Base-by-base conservation (phyloP, 345 rosid species). In the Moricandia moricandioides region DNA sequence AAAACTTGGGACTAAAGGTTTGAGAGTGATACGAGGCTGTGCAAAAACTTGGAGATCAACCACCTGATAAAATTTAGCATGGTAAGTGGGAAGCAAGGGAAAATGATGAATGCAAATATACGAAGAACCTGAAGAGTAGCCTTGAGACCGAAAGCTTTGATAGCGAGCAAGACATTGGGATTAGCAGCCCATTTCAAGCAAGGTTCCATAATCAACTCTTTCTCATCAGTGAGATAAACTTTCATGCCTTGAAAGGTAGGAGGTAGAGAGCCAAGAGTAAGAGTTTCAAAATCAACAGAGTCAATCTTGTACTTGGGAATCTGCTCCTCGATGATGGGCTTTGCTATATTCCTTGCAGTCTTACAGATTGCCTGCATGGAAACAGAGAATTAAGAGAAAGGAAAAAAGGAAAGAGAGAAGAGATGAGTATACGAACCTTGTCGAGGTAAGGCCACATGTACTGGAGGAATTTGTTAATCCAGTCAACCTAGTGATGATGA, bases 211-310 rank as follows among this genome's bases (percentile, higher is more conserved):
- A 95, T 95, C 83, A 92, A 69, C 87, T 95, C 98, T 74, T 95
- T 95, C 87, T 95, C 99, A 35, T 89, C 99, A 2, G 98, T 95
- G 62, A 81, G 84, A 80, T 88, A 95, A 37, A 89, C 99, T 85
- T 95, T 95, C 97, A 92, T 95, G 52, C 99, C 99, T 65, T 88
- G 92, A 62, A 95, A 89, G 27, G 97, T 88, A 49, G 96, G 99
- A 7, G 99, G 99, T 13, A 95, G 74, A 56, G 97, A 81, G 43
- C 99, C 99, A 2, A 95, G 81, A 0, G 99, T 90, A 71, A 95
- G 96, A 52, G 80, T 81, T 78, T 90, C 90, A 73, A 95, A 92
- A 70, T 89, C 93, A 62, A 92, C 96, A 7, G 99, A 84, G 16
- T 95, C 97, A 30, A 95, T 95, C 72, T 90, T 92, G 82, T 89